Percentiles rank a stretch among this genome's conserved stretches.
Evolutionary conservation across 164 flowering plant species (phyloP).

Genomic region (Aristolochia contorta): DNA sequence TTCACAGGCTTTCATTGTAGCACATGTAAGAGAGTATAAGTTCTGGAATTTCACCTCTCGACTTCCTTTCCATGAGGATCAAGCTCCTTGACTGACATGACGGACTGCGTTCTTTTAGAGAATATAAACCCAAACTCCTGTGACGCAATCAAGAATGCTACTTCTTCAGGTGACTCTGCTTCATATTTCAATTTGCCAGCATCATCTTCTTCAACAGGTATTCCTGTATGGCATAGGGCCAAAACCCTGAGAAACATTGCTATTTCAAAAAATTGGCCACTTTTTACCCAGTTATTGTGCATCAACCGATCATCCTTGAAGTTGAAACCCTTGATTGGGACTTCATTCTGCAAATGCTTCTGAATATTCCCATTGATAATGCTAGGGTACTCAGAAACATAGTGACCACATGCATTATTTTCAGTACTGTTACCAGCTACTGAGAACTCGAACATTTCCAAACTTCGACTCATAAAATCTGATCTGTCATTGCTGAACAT

Average conservation of each 20-base stretch:
- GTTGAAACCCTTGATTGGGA: conserved; percentile 50
- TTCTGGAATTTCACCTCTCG: conserved; percentile 30
- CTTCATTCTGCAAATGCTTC: conserved; percentile 1
- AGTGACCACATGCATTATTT: conserved; percentile 12
- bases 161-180: conserved; percentile 87
- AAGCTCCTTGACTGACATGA: conserved; percentile 31
- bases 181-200: conserved; percentile 47
- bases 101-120: conserved; percentile 48
- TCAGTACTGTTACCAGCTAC: conserved; percentile 13
- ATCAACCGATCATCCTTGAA: conserved; percentile 52
- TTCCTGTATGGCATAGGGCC: conserved; percentile 69
- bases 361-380: background rate
- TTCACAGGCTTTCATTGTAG: background rate
- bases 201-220: conserved; percentile 52
- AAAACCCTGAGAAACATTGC: conserved; percentile 41
- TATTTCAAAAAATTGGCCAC: conserved; percentile 17
- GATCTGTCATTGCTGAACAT: conserved; percentile 13
- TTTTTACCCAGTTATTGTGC: conserved; percentile 32
- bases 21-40: no score
- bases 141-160: conserved; percentile 65
- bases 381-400: conserved; percentile 3
- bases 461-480: conserved; percentile 19
- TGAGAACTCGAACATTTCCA: conserved; percentile 22
- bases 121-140: conserved; percentile 69
- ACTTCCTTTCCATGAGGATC: conserved; percentile 23